Evolutionary conservation across 1,139 yeast genomes (phyloP), one percentile per base, ranked within the genome.

Genomic region (Yamadazyma songkhlaensis): DNA sequence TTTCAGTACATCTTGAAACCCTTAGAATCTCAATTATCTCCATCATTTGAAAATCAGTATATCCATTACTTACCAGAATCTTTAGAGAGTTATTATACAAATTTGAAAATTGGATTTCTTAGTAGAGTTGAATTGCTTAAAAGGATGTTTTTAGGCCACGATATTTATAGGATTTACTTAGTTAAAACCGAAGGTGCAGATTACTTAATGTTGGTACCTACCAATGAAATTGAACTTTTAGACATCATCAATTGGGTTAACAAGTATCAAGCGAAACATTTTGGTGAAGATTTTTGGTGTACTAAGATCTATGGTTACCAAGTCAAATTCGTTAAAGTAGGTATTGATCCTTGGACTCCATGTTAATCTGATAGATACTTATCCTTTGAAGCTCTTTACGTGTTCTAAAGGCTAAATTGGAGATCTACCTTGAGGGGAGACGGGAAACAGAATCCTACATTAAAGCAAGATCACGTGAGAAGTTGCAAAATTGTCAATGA

Each of bases 171-270:
- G 10, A 34, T 48, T n/a, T 46, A 39, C 24, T 32, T 40, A 17
- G 3, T 47, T 2, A 37, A 42, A 13, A 34, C 32, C 1, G 33
- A 33, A 21, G 20, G 7, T 4, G 31, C 23, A 3, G 39, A 43
- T 11, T 45, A 34, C 10, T 25, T 47, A 12, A 27, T 48, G 39
- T 8, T 47, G 7, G 31, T 42, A 2, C 47, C 46, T 13, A 30
- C 25, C 3, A 7, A 30, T 3, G 42, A 32, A 9, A 36, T 31
- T 10, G 32, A 31, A 9, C 7, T 29, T 1, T 26, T 28, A 8
- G 40, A 42, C 15, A 23, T 47, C 14, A 37, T 39, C 9, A 32
- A 34, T 12, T 48, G 50, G 49, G 20, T 47, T 11, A 43, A 44
- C 25, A 40, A 31, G 10, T 31, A 36, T 26, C 42, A 47, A 28